Evolutionary conservation across 2,329 filamentous ascomycete species (phyloP).

Genomic region (Arthrobotrys pseudoclavata): DNA sequence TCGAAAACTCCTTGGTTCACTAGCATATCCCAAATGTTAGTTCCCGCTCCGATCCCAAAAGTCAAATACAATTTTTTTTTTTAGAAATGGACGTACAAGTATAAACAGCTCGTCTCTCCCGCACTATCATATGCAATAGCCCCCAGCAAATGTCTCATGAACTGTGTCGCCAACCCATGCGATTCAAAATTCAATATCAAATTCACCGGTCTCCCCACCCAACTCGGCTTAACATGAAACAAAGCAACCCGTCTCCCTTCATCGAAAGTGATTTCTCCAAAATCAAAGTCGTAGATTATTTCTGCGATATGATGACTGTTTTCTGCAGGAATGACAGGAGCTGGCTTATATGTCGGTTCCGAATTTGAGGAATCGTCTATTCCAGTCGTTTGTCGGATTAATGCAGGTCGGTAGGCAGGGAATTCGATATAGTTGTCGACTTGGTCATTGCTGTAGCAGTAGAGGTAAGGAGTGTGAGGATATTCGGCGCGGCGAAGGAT

Average conservation of each 20-base stretch:
- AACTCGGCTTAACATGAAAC: conserved; percentile 49
- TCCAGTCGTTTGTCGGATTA: conserved; percentile 45
- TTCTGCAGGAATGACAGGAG: conserved; percentile 31
- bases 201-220: conserved; percentile 49
- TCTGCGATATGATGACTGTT: conserved; percentile 53
- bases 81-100: conserved; percentile 37
- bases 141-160: conserved; percentile 55
- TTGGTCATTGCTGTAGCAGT: conserved; percentile 55
- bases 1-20: conserved; percentile 55
- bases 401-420: conserved; percentile 46
- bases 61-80: neutral
- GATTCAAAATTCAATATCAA: conserved; percentile 56
- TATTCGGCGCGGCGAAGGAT: conserved; percentile 55
- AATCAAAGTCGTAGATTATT: conserved; percentile 58
- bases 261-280: conserved; percentile 55
- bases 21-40: conserved; percentile 28
- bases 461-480: conserved; percentile 57
- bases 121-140: conserved; percentile 43
- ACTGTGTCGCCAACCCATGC: conserved; percentile 42
- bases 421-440: conserved; percentile 59
- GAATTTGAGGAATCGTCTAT: conserved; percentile 33
- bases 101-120: conserved; percentile 54
- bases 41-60: neutral
- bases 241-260: conserved; percentile 52
- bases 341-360: conserved; percentile 28